phyloP scores from a whole-genome alignment of 2,329 filamentous ascomycete genomes.

The Orbilia quercus region DNA sequence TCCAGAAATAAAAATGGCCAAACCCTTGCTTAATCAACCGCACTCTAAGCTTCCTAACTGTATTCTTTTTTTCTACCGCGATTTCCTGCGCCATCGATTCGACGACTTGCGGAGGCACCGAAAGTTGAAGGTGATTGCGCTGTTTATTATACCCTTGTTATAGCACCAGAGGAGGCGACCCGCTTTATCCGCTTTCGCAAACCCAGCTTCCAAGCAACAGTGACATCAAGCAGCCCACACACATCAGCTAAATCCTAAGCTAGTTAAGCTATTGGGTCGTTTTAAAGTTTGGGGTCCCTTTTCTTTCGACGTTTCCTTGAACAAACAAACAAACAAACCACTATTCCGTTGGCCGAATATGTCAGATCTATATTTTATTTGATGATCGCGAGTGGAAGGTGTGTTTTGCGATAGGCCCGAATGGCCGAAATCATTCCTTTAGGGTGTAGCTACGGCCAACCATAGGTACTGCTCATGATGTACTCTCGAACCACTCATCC shows the following conservation, averaged over 20 bases:
- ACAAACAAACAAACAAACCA: constrained; percentile 3
- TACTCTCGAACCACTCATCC: too few relatives aligned
- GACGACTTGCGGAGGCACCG: constrained; percentile 17
- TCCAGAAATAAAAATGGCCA: too few relatives aligned
- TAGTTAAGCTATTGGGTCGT: neutral
- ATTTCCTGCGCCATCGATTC: constrained; percentile 34
- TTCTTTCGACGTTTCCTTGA: neutral
- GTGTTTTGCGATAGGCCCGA: constrained; percentile 19
- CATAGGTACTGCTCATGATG: neutral
- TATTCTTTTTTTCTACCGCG: constrained; percentile 15
- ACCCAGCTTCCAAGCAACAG: neutral
- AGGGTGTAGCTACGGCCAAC: neutral
- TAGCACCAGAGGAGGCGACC: constrained; percentile 2
- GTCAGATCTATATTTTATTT: constrained; percentile 32
- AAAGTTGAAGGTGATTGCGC: constrained; percentile 12
- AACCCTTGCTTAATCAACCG: too few relatives aligned
- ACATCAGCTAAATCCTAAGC: too few relatives aligned
- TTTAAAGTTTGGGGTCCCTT: neutral
- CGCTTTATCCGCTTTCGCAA: constrained; percentile 31
- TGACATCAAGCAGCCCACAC: too few relatives aligned
- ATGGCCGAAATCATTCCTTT: constrained; percentile 8
- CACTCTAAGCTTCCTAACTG: too few relatives aligned
- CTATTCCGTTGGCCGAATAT: constrained; percentile 1
- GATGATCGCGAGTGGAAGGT: constrained; percentile 9
- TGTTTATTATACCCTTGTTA: constrained; percentile 44